These are phyloP conservation scores for Tulasnella sp. DNA, from an alignment of 768 basidiomycete genomes.

Conservation along the genomic window DNA sequence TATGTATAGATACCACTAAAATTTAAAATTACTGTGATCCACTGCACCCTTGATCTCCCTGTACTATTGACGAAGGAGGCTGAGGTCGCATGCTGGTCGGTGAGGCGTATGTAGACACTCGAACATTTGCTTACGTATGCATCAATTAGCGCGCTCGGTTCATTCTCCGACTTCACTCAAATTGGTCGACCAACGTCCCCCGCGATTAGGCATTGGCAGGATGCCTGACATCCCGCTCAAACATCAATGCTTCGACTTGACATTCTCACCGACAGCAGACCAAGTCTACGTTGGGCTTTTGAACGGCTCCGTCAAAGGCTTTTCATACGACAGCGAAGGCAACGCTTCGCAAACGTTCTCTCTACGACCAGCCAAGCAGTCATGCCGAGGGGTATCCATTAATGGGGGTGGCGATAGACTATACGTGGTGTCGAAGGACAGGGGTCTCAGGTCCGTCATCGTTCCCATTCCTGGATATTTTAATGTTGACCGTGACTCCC, in stretches of 20 bases:
- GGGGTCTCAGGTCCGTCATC: constrained; percentile 63
- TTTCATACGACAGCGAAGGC: constrained; percentile 69
- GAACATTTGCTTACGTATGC: constrained; percentile 1
- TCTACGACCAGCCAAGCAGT: constrained; percentile 72
- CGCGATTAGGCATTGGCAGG: neutral
- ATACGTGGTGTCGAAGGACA: constrained; percentile 79
- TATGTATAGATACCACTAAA: too few relatives aligned
- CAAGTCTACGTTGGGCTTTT: constrained; percentile 76
- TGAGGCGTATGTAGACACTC: neutral
- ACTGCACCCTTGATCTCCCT: too few relatives aligned
- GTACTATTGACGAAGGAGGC: too few relatives aligned
- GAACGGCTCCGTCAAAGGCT: constrained; percentile 79
- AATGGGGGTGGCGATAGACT: constrained; percentile 64
- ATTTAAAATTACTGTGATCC: too few relatives aligned
- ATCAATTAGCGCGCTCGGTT: neutral
- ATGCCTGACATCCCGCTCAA: constrained; percentile 66
- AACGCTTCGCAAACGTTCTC: constrained; percentile 47
- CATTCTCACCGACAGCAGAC: constrained; percentile 71
- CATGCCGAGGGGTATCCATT: constrained; percentile 69
- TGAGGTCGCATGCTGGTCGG: neutral
- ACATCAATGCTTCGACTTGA: constrained; percentile 83
- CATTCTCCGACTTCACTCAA: neutral
- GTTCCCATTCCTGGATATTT: neutral
- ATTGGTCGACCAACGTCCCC: neutral
- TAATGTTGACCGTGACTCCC: constrained; percentile 20